A percentile compares a stretch with the other conserved stretches of the same genome.
These are phyloP conservation scores for Solanum paucissectum DNA, from an alignment of 257 asterid genomes.

Conservation along the genomic window DNA sequence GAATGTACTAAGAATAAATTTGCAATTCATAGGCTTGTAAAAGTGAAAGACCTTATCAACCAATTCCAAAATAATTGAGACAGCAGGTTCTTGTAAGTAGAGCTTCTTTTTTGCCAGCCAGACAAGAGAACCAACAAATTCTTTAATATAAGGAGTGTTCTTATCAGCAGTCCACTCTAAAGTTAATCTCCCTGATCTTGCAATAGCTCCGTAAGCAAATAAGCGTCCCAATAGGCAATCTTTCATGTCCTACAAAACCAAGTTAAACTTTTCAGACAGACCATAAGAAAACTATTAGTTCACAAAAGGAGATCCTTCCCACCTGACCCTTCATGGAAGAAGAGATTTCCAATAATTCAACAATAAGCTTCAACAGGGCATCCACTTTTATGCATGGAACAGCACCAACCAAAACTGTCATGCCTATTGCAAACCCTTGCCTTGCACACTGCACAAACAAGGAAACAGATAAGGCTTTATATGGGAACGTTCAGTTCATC, in stretches of 20 bases:
- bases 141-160: slow-evolving; percentile 45
- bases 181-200: slow-evolving; percentile 79
- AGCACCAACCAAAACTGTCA: slow-evolving; percentile 53
- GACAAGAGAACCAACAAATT: slow-evolving; percentile 50
- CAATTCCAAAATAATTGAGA: slow-evolving; percentile 65
- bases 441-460: slow-evolving; percentile 76
- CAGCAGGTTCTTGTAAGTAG: slow-evolving; percentile 89
- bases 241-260: slow-evolving; percentile 59
- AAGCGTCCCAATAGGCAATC: slow-evolving; percentile 82
- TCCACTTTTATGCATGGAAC: slow-evolving; percentile 65
- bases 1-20: neutral
- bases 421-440: slow-evolving; percentile 94
- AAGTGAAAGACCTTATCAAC: slow-evolving; percentile 53
- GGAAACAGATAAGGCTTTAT: neutral
- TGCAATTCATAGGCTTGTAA: neutral
- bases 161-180: slow-evolving; percentile 48
- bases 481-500: neutral
- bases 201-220: slow-evolving; percentile 94
- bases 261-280: neutral
- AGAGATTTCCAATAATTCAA: slow-evolving; percentile 63
- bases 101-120: slow-evolving; percentile 73
- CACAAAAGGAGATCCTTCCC: slow-evolving; percentile 10
- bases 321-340: slow-evolving; percentile 99
- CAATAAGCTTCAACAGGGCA: slow-evolving; percentile 68
- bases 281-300: neutral